Conservation (phyloP, 306 rosid genomes). For the Fagus sylvatica region DNA sequence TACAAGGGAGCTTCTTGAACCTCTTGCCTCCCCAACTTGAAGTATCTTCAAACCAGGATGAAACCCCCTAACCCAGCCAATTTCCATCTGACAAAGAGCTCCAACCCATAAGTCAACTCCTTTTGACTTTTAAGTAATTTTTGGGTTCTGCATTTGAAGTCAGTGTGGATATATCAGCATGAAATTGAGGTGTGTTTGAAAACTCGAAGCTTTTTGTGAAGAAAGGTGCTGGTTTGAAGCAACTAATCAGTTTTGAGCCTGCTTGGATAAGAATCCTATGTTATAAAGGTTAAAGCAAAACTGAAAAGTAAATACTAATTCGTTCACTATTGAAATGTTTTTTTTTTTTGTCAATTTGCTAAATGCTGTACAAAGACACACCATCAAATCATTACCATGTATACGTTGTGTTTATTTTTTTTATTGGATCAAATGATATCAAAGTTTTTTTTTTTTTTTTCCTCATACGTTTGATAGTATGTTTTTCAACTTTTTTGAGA, state of each 20-base stretch:
- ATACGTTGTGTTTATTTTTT: not conserved
- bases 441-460: too few species aligned
- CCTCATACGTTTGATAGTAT: too few species aligned
- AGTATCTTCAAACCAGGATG: constrained; percentile 35
- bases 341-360: constrained; percentile 23
- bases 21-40: constrained; percentile 67
- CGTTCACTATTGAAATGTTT: constrained; percentile 32
- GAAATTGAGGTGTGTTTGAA: constrained; percentile 20
- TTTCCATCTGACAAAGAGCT: constrained; percentile 30
- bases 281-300: not conserved
- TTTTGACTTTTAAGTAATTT: constrained; percentile 24
- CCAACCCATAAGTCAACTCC: constrained; percentile 23
- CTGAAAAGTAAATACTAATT: constrained; percentile 15
- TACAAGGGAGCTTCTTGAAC: constrained; percentile 76
- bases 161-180: constrained; percentile 15
- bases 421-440: not conserved
- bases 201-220: constrained; percentile 22
- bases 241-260: constrained; percentile 29
- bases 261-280: constrained; percentile 19
- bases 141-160: constrained; percentile 18
- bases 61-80: constrained; percentile 42
- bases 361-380: constrained; percentile 37
- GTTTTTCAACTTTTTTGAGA: too few species aligned
- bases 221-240: constrained; percentile 31
- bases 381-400: constrained; percentile 14